Base-by-base conservation (phyloP, 305 asterid species). In the Fraxinus velutina region DNA sequence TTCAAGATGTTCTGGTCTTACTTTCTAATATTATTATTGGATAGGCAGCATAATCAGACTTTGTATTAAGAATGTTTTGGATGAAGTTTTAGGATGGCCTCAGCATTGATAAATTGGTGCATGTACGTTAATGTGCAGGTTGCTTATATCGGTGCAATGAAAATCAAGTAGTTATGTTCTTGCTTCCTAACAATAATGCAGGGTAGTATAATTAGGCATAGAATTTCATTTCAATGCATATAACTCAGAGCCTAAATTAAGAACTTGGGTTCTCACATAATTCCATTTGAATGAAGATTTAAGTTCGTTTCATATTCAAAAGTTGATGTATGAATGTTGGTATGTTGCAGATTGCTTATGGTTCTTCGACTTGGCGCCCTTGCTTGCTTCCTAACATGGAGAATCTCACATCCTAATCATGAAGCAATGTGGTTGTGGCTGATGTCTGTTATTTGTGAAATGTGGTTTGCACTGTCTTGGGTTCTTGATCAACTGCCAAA, bases 391-490 rank as follows among this genome's bases (percentile, higher is more conserved):
- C 86, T 95, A 3, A 83, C 99, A 76, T 95, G 99, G 99, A 88
- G 98, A 60, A 83, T 93, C 37, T 86, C 86, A 75, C 95, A 95
- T 84, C 98, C 99, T 8, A 95, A 95, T 82, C 98, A 81, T 8
- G 97, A 95, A 24, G 98, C 99, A 15, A 84, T 92, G 86, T 95
- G 99, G 98, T 57, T 95, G 34, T 95, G 99, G 99, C 10, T 91
- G 50, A 92, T 95, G 97, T 93, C 98, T 8, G 93, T 95, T 0
- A 77, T 92, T 6, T 93, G 99, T 80, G 99, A 95, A 80, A 86
- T 93, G 22, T 95, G 99, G 99, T 95, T 95, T 73, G 99, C 98
- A 0, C 76, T 93, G 37, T 95, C 98, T 2, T 95, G 99, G 99
- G 76, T 95, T 77, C 98, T 95, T 30, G 99, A 95, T 84, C 97